Evolutionary conservation across 2,329 filamentous ascomycete species (phyloP).

Genomic region (Xylaria sp.): DNA sequence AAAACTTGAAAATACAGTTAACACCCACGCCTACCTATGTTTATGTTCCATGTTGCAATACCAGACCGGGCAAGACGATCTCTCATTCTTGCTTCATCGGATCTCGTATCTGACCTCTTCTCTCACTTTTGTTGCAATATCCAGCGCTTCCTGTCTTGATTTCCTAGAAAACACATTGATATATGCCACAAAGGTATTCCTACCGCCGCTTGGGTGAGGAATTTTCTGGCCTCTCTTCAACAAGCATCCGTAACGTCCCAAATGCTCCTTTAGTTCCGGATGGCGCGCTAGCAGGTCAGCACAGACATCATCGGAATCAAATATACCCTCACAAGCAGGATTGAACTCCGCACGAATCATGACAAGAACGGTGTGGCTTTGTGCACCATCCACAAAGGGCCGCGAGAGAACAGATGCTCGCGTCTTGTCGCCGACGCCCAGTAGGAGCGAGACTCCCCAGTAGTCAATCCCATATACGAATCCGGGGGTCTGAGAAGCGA

Average conservation of each 20-base stretch:
- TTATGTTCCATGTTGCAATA: neutral
- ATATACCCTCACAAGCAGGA: constrained; percentile 44
- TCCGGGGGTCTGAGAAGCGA: constrained; percentile 44
- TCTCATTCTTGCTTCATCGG: constrained; percentile 30
- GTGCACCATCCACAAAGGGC: constrained; percentile 42
- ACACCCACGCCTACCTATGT: neutral
- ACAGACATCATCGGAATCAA: constrained; percentile 49
- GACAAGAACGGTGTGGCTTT: constrained; percentile 45
- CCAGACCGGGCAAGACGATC: neutral
- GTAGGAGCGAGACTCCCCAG: constrained; percentile 43
- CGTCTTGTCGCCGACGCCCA: constrained; percentile 41
- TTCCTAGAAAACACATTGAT: constrained; percentile 47
- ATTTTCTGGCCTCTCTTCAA: constrained; percentile 46
- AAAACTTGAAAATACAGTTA: neutral
- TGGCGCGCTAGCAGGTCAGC: constrained; percentile 43
- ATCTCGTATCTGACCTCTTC: constrained; percentile 43
- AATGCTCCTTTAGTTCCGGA: constrained; percentile 43
- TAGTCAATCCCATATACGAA: constrained; percentile 48
- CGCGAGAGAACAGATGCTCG: constrained; percentile 41
- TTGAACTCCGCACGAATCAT: constrained; percentile 47
- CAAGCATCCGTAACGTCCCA: constrained; percentile 44
- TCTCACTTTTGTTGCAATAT: constrained; percentile 41
- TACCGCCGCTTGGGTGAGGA: constrained; percentile 45
- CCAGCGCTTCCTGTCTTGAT: constrained; percentile 43
- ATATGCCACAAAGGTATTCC: constrained; percentile 48